A percentile compares a stretch with the other conserved stretches of the same genome.
These are phyloP conservation scores for Pythium pyrilobum DNA, from an alignment of 352 stramenopile species.

Conservation along the genomic window DNA sequence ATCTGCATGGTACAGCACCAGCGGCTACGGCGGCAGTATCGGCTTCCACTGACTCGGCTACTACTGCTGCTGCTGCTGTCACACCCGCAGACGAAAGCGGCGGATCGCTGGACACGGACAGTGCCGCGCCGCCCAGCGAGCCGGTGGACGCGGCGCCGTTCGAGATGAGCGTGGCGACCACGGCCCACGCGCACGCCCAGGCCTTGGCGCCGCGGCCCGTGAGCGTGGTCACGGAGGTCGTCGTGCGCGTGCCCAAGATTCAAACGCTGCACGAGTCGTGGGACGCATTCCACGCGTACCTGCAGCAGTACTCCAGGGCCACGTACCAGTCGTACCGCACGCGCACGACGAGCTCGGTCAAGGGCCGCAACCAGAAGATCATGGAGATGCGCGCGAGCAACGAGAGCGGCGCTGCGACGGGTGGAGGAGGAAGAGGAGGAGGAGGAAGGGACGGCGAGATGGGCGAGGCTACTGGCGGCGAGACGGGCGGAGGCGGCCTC, in stretches of 20 bases:
- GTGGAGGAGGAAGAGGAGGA: neutral
- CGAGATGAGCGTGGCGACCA: too few relatives aligned
- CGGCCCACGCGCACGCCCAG: too few relatives aligned
- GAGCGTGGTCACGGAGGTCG: conserved; percentile 29
- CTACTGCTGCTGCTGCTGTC: too few relatives aligned
- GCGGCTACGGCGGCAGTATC: too few relatives aligned
- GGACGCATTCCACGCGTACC: conserved; percentile 56
- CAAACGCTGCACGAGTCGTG: conserved; percentile 51
- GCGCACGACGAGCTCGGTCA: conserved; percentile 64
- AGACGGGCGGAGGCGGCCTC: neutral
- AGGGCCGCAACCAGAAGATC: conserved; percentile 70
- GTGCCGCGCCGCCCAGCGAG: too few relatives aligned
- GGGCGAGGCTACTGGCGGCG: too few relatives aligned
- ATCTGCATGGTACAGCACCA: too few relatives aligned
- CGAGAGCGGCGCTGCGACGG: neutral
- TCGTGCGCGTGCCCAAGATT: conserved; percentile 58
- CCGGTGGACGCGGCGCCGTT: too few relatives aligned
- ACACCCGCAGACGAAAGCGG: too few relatives aligned
- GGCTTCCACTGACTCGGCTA: too few relatives aligned
- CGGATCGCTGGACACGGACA: too few relatives aligned
- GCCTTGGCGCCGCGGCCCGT: neutral
- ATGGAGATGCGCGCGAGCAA: conserved; percentile 24
- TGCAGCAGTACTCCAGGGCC: conserved; percentile 56
- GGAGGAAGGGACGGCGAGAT: neutral
- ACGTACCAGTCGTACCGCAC: conserved; percentile 76